phyloP scores from a whole-genome alignment of 202 grass and related monocot species.

The Carex arenaria region DNA sequence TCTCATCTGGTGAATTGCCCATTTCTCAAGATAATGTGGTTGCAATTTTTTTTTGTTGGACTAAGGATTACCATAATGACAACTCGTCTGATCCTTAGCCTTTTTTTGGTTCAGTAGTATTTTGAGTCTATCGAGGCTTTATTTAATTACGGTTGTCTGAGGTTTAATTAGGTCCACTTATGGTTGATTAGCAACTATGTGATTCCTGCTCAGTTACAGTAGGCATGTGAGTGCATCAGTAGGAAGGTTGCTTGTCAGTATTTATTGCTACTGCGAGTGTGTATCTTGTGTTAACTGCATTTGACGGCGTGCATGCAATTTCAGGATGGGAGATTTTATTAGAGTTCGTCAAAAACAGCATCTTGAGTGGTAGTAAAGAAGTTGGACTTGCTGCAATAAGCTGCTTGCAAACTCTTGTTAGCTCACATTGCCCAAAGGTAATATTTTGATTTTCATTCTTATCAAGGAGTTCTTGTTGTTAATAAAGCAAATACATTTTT shows the following conservation, averaged over 20 bases:
- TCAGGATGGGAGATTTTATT: slow-evolving; percentile 84
- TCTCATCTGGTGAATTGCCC: slow-evolving; percentile 61
- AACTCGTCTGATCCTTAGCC: not conserved
- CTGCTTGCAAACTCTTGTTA: slow-evolving; percentile 82
- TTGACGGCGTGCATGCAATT: slow-evolving; percentile 20
- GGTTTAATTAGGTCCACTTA: not conserved
- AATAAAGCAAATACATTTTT: not conserved
- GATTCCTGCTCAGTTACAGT: not conserved
- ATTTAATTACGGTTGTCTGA: not conserved
- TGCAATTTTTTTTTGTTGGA: slow-evolving; percentile 5
- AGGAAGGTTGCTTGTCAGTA: slow-evolving; percentile 15
- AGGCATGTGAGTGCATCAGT: not conserved
- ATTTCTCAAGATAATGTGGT: slow-evolving; percentile 21
- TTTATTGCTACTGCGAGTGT: not conserved
- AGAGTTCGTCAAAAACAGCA: slow-evolving; percentile 84
- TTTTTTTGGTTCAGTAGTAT: not conserved
- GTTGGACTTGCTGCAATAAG: slow-evolving; percentile 94
- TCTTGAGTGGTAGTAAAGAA: slow-evolving; percentile 95
- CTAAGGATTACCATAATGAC: not conserved
- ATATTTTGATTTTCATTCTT: not conserved
- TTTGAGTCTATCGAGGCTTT: not conserved
- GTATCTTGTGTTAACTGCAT: slow-evolving; percentile 14
- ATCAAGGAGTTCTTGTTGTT: not conserved
- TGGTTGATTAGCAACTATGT: not conserved
- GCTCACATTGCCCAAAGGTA: slow-evolving; percentile 92